These are phyloP conservation scores for Dictyostelium purpureum DNA, from an alignment of 78 protist species.

Conservation along the genomic window DNA sequence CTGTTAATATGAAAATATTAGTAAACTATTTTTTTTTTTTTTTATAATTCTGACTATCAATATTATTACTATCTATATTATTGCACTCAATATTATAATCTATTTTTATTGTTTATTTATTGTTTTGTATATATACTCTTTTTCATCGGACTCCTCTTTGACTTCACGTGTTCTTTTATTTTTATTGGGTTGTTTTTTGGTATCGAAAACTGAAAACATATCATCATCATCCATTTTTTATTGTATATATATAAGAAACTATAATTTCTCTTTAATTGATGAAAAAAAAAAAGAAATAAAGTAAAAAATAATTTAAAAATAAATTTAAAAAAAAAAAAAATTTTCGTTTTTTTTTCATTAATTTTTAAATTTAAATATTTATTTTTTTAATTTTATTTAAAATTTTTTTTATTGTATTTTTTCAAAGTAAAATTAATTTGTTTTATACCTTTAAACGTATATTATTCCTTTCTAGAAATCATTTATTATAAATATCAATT, in stretches of 20 bases:
- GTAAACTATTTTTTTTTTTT: background rate
- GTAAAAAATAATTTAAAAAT: background rate
- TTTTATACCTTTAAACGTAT: too few species aligned
- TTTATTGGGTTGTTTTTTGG: background rate
- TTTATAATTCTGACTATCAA: background rate
- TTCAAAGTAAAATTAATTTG: too few species aligned
- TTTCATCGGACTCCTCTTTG: background rate
- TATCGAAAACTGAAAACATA: constrained; percentile 59
- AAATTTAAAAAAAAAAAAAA: background rate
- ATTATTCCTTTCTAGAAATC: too few species aligned
- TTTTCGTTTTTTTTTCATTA: too few species aligned
- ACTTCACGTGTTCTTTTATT: constrained; percentile 2
- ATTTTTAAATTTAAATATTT: too few species aligned
- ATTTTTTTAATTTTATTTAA: too few species aligned
- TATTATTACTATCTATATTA: background rate
- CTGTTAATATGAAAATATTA: background rate
- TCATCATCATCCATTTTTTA: constrained; percentile 18
- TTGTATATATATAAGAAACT: background rate
- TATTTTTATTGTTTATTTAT: too few species aligned
- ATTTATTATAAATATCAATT: too few species aligned
- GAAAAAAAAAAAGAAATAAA: background rate
- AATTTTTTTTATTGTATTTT: too few species aligned
- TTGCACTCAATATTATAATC: background rate
- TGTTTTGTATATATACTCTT: constrained; percentile 30
- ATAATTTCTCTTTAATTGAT: background rate